These are phyloP conservation scores for Pseudoturritis turrita DNA, from an alignment of 345 rosid genomes.

Conservation along the genomic window DNA sequence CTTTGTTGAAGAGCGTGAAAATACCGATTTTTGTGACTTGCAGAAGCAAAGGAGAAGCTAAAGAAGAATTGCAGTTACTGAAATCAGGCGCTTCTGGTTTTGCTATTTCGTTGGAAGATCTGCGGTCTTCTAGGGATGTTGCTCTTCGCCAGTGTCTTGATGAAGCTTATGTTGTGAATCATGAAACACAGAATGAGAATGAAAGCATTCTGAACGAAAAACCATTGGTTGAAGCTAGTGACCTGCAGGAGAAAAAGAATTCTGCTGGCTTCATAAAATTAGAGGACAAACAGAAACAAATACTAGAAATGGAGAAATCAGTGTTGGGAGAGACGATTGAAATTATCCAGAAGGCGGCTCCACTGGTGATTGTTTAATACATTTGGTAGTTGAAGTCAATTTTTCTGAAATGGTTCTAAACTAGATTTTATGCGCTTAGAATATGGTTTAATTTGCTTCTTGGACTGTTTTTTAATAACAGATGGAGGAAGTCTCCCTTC, in stretches of 20 bases:
- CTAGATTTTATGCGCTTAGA: conserved; percentile 13
- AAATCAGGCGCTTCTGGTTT: conserved; percentile 74
- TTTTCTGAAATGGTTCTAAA: conserved; percentile 26
- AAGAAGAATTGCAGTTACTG: conserved; percentile 32
- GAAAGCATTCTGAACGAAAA: conserved; percentile 19
- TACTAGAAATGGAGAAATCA: conserved; percentile 65
- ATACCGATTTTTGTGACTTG: conserved; percentile 52
- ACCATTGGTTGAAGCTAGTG: conserved; percentile 21
- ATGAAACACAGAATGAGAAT: conserved; percentile 26
- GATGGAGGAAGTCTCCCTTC: conserved; percentile 97
- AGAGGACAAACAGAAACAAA: conserved; percentile 65
- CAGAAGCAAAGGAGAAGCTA: conserved; percentile 25
- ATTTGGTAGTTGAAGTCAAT: conserved; percentile 48
- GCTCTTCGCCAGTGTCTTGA: conserved; percentile 45
- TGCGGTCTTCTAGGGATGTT: conserved; percentile 50
- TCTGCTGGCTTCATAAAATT: conserved; percentile 58
- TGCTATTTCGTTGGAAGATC: conserved; percentile 64
- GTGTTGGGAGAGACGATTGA: conserved; percentile 56
- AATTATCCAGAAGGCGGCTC: conserved; percentile 78
- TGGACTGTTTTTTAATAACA: conserved; percentile 34
- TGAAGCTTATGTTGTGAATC: conserved; percentile 21
- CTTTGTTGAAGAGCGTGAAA: conserved; percentile 53
- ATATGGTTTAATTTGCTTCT: conserved; percentile 36
- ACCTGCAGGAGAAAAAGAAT: conserved; percentile 21
- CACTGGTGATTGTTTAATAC: conserved; percentile 67